These are phyloP conservation scores for Striga asiatica DNA, from an alignment of 257 asterid genomes.

Conservation along the genomic window DNA sequence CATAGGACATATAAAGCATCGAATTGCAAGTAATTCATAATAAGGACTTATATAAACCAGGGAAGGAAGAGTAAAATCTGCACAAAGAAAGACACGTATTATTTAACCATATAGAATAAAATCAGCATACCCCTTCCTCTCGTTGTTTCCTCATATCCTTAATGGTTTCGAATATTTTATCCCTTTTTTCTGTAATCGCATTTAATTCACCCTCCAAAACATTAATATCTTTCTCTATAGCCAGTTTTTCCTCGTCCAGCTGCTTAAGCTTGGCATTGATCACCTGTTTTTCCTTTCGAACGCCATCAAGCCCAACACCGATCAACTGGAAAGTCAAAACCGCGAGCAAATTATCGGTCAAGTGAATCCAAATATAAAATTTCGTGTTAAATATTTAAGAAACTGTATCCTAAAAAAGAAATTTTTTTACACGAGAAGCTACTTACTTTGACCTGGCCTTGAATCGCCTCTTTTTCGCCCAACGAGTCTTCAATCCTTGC, in stretches of 20 bases:
- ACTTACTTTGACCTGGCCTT: slow-evolving; percentile 80
- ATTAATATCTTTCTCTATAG: slow-evolving; percentile 38
- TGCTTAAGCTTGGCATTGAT: slow-evolving; percentile 52
- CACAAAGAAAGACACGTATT: no score
- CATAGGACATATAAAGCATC: no score
- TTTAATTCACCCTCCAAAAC: slow-evolving; percentile 55
- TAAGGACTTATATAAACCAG: no score
- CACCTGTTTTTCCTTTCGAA: slow-evolving; percentile 59
- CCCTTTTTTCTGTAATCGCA: slow-evolving; percentile 48
- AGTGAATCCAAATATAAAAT: no score
- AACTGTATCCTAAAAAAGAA: no score
- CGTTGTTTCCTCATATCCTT: slow-evolving; percentile 59
- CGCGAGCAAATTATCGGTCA: neutral
- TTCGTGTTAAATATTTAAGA: no score
- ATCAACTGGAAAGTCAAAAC: slow-evolving; percentile 38
- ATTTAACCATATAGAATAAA: neutral
- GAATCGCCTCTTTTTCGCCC: slow-evolving; percentile 73
- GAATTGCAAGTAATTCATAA: no score
- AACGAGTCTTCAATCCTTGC: slow-evolving; percentile 63
- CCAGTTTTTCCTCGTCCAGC: slow-evolving; percentile 52
- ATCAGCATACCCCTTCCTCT: slow-evolving; percentile 60
- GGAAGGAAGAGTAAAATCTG: no score
- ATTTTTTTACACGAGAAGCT: neutral
- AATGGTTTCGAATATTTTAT: slow-evolving; percentile 40
- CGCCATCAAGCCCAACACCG: slow-evolving; percentile 75